Conservation (phyloP, 139 green algal species). For the Pleodorina starrii region DNA sequence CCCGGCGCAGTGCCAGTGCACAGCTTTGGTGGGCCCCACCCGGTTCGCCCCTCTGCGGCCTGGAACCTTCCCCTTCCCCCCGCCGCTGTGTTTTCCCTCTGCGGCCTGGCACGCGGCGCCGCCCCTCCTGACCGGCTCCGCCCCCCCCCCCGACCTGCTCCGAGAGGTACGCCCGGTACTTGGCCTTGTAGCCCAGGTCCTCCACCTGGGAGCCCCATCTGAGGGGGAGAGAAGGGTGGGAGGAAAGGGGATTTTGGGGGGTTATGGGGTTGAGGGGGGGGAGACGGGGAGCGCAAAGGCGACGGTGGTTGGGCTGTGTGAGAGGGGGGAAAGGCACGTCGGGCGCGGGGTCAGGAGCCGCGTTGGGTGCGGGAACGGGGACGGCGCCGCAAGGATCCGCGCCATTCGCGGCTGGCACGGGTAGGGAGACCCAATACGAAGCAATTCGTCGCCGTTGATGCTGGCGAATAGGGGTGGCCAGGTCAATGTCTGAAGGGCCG, state of each 20-base stretch:
- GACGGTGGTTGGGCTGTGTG: not conserved
- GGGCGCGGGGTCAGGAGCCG: not conserved
- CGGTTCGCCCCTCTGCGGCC: no score
- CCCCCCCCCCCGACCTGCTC: slow-evolving; percentile 81
- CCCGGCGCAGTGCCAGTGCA: no score
- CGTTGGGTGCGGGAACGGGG: not conserved
- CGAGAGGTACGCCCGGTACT: slow-evolving; percentile 89
- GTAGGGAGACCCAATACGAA: not conserved
- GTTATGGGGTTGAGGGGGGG: not conserved
- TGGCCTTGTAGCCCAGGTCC: slow-evolving; percentile 69
- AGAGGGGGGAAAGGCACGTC: not conserved
- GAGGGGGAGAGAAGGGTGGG: not conserved
- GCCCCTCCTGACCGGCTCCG: no score
- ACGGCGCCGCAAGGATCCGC: not conserved
- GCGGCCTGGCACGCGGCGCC: no score
- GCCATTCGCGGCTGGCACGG: not conserved
- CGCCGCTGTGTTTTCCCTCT: no score
- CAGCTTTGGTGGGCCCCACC: no score
- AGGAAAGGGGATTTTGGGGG: not conserved
- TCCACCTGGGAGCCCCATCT: slow-evolving; percentile 87
- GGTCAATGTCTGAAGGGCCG: no score
- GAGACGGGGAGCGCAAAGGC: not conserved
- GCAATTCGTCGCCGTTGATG: no score
- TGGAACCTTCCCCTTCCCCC: no score
- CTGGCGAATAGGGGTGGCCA: no score